Conservation (phyloP, 495 filamentous ascomycete genomes). For the Pyrenopolyporus hunteri region DNA sequence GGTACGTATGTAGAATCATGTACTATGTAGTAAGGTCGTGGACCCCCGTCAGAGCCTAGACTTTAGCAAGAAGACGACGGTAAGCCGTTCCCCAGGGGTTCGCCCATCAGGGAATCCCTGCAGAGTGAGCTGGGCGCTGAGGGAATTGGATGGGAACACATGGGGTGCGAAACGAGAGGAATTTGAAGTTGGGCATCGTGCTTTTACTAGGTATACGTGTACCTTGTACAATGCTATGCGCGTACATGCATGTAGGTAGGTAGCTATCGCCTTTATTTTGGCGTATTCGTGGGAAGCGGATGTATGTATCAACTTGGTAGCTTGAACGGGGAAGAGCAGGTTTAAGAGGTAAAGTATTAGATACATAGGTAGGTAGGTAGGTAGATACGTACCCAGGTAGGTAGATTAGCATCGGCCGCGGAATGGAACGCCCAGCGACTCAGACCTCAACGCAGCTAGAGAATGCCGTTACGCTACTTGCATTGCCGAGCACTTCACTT, state of each 20-base stretch:
- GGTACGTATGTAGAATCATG: too few species aligned
- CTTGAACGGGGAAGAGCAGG: too few species aligned
- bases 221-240: neutral
- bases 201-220: neutral
- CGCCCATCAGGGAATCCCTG: slow-evolving; percentile 13
- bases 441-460: slow-evolving; percentile 23
- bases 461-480: slow-evolving; percentile 36
- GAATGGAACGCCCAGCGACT: too few species aligned
- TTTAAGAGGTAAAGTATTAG: too few species aligned
- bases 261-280: too few species aligned
- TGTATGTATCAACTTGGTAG: too few species aligned
- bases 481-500: slow-evolving; percentile 29
- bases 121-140: slow-evolving; percentile 11
- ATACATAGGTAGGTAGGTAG: slow-evolving; percentile 7
- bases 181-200: slow-evolving; percentile 12
- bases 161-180: slow-evolving; percentile 6
- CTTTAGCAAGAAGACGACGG: slow-evolving; percentile 8
- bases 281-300: slow-evolving; percentile 2
- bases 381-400: neutral
- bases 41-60: slow-evolving; percentile 11
- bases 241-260: neutral
- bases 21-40: neutral
- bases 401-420: too few species aligned
- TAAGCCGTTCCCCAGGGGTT: slow-evolving; percentile 19
- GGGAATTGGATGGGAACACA: slow-evolving; percentile 18